These are phyloP conservation scores for Dioszegia hungarica DNA, from an alignment of 768 basidiomycete genomes.

Conservation along the genomic window DNA sequence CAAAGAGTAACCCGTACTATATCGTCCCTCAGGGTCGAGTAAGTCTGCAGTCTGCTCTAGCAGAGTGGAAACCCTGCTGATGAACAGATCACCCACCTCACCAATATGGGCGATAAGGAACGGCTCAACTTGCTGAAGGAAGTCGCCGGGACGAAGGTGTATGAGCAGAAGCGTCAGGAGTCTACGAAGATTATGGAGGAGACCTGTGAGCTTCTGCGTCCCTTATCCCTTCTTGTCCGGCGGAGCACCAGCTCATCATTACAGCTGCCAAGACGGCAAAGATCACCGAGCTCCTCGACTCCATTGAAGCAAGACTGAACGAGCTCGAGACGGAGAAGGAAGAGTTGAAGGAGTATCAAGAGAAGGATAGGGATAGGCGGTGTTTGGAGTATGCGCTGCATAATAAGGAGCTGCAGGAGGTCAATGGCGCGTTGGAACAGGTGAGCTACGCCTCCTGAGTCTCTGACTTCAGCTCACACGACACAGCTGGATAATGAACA, in stretches of 20 bases:
- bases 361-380: conserved; percentile 84
- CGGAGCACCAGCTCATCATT: not conserved
- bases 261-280: conserved; percentile 78
- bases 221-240: not conserved
- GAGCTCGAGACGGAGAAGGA: conserved; percentile 98
- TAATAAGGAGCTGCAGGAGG: conserved; percentile 84
- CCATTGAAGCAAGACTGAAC: conserved; percentile 79
- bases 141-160: conserved; percentile 96
- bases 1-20: conserved; percentile 97
- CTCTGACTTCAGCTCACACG: conserved; percentile 1
- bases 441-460: conserved; percentile 52
- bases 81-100: conserved; percentile 81
- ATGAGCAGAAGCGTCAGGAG: conserved; percentile 87
- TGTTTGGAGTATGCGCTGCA: conserved; percentile 94
- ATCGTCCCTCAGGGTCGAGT: conserved; percentile 98
- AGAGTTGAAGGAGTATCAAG: conserved; percentile 90
- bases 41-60: conserved; percentile 43
- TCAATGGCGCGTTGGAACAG: conserved; percentile 74
- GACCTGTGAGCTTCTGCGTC: conserved; percentile 53
- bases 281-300: conserved; percentile 80
- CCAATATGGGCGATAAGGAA: conserved; percentile 94
- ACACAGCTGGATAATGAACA: conserved; percentile 59
- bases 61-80: conserved; percentile 6
- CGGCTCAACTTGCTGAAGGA: conserved; percentile 92
- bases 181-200: conserved; percentile 95